Evolutionary conservation across 2,329 filamentous ascomycete genomes (phyloP).

Genomic region (Hymenoscyphus linearis): DNA sequence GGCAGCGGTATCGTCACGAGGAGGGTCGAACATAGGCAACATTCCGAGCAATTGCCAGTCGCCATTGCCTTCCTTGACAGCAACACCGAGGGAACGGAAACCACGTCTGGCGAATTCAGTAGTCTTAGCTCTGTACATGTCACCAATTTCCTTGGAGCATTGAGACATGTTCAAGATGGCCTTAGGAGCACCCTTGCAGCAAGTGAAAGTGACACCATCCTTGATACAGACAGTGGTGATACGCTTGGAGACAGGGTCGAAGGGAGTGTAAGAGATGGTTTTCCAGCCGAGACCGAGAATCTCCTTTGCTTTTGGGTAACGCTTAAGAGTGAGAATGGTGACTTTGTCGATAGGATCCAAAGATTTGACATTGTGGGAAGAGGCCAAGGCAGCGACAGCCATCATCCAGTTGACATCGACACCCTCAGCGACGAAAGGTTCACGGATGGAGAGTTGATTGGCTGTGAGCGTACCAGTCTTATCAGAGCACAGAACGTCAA

Average conservation of each 20-base stretch:
- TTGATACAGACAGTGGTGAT: conserved; percentile 66
- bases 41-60: conserved; percentile 68
- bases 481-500: conserved; percentile 75
- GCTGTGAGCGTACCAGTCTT: conserved; percentile 75
- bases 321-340: conserved; percentile 69
- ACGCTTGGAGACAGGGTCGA: conserved; percentile 76
- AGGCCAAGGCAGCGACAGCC: conserved; percentile 71
- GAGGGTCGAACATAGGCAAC: conserved; percentile 76
- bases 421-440: conserved; percentile 71
- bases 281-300: conserved; percentile 70
- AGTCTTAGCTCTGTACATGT: conserved; percentile 67
- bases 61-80: conserved; percentile 70
- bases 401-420: conserved; percentile 82
- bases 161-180: conserved; percentile 65
- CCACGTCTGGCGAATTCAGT: conserved; percentile 72
- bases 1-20: conserved; percentile 72
- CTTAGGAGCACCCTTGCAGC: conserved; percentile 74
- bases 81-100: conserved; percentile 76
- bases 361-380: conserved; percentile 73
- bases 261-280: conserved; percentile 72
- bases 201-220: conserved; percentile 65
- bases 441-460: conserved; percentile 71
- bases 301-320: conserved; percentile 72
- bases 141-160: conserved; percentile 59
- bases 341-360: conserved; percentile 77